Conservation (phyloP, 768 basidiomycete species). For the Mycena crocata region DNA sequence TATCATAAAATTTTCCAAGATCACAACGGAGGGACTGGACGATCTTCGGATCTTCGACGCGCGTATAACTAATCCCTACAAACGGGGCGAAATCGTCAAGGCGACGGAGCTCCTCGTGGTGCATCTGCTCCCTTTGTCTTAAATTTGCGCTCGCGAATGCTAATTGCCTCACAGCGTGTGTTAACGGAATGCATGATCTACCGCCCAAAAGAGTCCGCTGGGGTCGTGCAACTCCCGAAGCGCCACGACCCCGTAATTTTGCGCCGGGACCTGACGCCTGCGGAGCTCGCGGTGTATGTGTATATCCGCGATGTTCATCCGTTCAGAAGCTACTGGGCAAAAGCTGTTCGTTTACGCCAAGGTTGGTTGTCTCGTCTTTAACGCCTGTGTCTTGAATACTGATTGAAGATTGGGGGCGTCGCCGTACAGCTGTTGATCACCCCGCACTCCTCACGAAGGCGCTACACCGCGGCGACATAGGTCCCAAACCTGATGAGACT, state of each 20-base stretch:
- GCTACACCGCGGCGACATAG: conserved; percentile 18
- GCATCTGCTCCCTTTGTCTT: background rate
- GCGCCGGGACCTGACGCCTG: conserved; percentile 1
- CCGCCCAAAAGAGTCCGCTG: conserved; percentile 1
- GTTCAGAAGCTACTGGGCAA: conserved; percentile 20
- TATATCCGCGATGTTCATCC: conserved; percentile 3
- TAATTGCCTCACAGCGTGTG: background rate
- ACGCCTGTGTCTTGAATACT: background rate
- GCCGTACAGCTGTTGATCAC: conserved; percentile 17
- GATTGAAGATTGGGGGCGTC: background rate
- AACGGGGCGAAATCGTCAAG: background rate
- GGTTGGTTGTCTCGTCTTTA: background rate
- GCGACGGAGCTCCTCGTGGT: conserved; percentile 12
- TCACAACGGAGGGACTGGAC: conserved; percentile 10
- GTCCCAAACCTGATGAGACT: conserved; percentile 19
- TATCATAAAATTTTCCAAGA: conserved; percentile 6
- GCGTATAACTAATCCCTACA: conserved; percentile 4
- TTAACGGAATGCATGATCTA: conserved; percentile 18
- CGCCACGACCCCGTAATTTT: background rate
- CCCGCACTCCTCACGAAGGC: conserved; percentile 19
- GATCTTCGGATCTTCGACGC: conserved; percentile 3
- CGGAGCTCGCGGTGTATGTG: conserved; percentile 11
- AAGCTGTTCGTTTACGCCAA: conserved; percentile 21
- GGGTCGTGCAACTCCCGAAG: conserved; percentile 1
- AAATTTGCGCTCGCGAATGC: background rate